Evolutionary conservation across 1,284 basidiomycete species (phyloP).

Genomic region (Papiliotrema laurentii): DNA sequence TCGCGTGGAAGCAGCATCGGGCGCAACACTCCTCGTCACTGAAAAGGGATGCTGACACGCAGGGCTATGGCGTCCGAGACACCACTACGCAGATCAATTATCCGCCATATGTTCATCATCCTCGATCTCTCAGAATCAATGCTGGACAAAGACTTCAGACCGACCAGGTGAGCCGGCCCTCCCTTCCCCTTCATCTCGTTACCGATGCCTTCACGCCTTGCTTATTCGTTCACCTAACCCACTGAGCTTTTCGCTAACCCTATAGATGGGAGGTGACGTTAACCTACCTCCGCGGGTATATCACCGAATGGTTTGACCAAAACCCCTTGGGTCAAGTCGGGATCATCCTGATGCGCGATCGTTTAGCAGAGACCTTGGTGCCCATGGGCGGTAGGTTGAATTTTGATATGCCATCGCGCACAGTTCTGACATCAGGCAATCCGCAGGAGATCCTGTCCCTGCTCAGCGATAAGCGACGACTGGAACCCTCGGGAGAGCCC

Average conservation of each 20-base stretch:
- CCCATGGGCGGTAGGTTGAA: slow-evolving; percentile 73
- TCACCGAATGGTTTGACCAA: slow-evolving; percentile 98
- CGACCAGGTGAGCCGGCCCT: slow-evolving; percentile 59
- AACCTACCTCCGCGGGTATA: slow-evolving; percentile 83
- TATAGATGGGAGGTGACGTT: slow-evolving; percentile 72
- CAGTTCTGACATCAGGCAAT: slow-evolving; percentile 59
- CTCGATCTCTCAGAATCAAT: slow-evolving; percentile 88
- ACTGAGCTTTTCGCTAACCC: too few species aligned
- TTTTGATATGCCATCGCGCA: background rate
- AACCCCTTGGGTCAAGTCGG: slow-evolving; percentile 97
- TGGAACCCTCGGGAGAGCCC: slow-evolving; percentile 88
- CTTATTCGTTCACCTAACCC: background rate
- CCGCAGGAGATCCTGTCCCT: slow-evolving; percentile 86
- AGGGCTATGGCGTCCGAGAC: slow-evolving; percentile 63
- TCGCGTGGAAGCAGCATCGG: background rate
- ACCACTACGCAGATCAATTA: slow-evolving; percentile 90
- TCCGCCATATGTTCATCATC: slow-evolving; percentile 86
- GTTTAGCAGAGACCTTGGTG: slow-evolving; percentile 77
- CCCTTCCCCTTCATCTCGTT: too few species aligned
- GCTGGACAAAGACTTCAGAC: slow-evolving; percentile 92
- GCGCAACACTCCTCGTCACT: too few species aligned
- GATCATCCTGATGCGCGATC: slow-evolving; percentile 83
- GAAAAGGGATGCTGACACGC: slow-evolving; percentile 9
- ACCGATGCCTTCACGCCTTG: background rate
- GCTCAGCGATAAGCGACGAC: slow-evolving; percentile 77